Conservation (phyloP, 2,329 filamentous ascomycete genomes). For the Colletotrichum salicis region DNA sequence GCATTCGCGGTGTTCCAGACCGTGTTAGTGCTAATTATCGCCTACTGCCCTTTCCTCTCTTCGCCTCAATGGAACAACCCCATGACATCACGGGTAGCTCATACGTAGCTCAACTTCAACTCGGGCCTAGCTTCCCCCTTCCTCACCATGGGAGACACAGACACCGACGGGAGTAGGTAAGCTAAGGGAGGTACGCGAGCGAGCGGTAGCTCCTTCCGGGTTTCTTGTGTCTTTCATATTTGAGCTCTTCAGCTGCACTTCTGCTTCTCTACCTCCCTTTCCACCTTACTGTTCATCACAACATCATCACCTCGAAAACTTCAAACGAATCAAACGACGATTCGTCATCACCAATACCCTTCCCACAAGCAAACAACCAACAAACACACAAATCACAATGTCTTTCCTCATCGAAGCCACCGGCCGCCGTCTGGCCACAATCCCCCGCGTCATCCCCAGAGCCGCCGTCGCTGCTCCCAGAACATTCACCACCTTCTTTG, state of each 20-base stretch:
- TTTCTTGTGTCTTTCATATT: slow-evolving; percentile 1
- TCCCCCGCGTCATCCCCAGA: slow-evolving; percentile 48
- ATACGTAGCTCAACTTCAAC: slow-evolving; percentile 9
- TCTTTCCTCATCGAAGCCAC: slow-evolving; percentile 62
- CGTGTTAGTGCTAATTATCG: not conserved
- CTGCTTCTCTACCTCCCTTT: not conserved
- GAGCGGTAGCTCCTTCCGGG: not conserved
- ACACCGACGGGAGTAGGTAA: not conserved
- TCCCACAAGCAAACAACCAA: slow-evolving; percentile 9
- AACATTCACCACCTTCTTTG: slow-evolving; percentile 60
- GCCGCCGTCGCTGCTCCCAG: slow-evolving; percentile 54
- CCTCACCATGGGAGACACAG: not conserved
- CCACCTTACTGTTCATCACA: not conserved
- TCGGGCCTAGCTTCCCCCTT: not conserved
- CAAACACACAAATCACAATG: slow-evolving; percentile 50
- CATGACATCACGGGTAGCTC: slow-evolving; percentile 34
- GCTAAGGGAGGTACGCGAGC: not conserved
- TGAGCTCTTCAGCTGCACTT: slow-evolving; percentile 2
- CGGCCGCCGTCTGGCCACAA: slow-evolving; percentile 52
- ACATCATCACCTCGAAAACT: not conserved
- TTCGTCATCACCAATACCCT: not conserved
- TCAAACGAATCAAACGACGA: slow-evolving; percentile 3
- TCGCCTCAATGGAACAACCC: not conserved
- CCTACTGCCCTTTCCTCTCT: slow-evolving; percentile 7
- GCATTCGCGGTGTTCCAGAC: not conserved